Base-by-base conservation (phyloP, 2,329 filamentous ascomycete genomes). In the Calonectria ilicicola region DNA sequence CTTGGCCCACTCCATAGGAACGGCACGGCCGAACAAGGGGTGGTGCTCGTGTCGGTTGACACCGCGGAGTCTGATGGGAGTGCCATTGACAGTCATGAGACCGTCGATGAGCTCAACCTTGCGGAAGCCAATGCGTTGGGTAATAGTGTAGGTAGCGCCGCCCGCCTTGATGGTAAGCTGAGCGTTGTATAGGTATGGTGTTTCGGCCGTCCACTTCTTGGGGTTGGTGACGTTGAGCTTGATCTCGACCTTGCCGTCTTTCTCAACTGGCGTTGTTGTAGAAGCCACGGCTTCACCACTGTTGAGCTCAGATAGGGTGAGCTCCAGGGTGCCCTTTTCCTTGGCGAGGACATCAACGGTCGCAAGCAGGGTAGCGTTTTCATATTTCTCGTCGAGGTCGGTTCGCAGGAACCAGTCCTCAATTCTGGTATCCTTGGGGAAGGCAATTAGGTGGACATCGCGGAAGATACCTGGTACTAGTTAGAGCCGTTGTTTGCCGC, bases 21-120 rank as follows among this genome's bases (percentile, higher is more conserved):
- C 91, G 0, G 91, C 87, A 0, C 92, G 90, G 3, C 92, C 92
- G 32, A 88, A 87, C 27, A 84, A 83, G 0, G 91, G 91, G 77
- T 94, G 92, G 77, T 95, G 92, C 70, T 95, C 93, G 77, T 94
- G 93, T 19, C 92, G 65, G 83, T 83, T 4, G 89, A 91, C 90
- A 14, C 93, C 93, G 29, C 90, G 87, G 72, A 94, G 86, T 2
- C 90, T 86, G 56, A 94, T 87, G 0, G 89, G 85, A 23, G 86
- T 86, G 4, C 92, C 92, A 68, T 94, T 94, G 76, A 94, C 91
- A 19, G 86, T 86, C 77, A 93, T 85, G n/a, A 92, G 81, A 0
- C 91, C 90, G 58, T 91, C 85, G 53, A 89, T 90, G 65, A 93
- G 86, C 81, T 94, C 91, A 1, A 93, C 88, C 63, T 88, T 87